Evolutionary conservation across 768 basidiomycete genomes (phyloP), one percentile per base, ranked within the genome.

Genomic region (Holtermanniella nyarrowii): DNA sequence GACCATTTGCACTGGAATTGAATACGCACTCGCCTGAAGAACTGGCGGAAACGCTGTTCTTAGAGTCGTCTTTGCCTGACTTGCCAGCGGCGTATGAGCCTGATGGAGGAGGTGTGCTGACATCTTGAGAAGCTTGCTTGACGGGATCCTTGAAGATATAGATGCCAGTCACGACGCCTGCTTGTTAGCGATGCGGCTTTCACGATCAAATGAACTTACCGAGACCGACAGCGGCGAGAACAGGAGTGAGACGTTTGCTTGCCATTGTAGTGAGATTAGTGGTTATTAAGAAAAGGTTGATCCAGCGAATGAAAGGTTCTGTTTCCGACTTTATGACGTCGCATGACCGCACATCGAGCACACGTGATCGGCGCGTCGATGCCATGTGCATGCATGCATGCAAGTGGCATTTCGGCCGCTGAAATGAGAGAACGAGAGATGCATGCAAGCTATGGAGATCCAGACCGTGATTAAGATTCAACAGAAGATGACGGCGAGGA

Each of bases 61-160:
- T 48, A 7, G 57, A 61, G 48, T 64, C 61, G 31, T 63, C 60
- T n/a, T 58, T 52, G 37, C 43, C 49, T 3, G n/a, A 12, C 5
- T 20, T 44, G 14, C 27, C 41, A 23, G 22, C 41, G 3, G 49
- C 49, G 7, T 62, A 60, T 14, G 37, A 55, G 3, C 46, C 41
- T 7, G 55, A 23, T 21, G 55, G 41, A 13, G 24, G 46, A 16
- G 52, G 20, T 12, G 53, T 53, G 26, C 53, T 57, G n/a, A 43
- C 31, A 44, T 61, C 57, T 10, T 62, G 63, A 12, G 63, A 52
- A 16, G 63, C 42, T 45, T 71, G 61, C 46, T 62, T 58, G 39
- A 67, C 53, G 1, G 69, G 69, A 31, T 57, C 49, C 22, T 60
- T 55, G 54, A 56, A 68, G 50, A 66, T 66, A 49, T 71, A 71